Base-by-base conservation (phyloP, 352 stramenopile species). In the Phytophthora pini region DNA sequence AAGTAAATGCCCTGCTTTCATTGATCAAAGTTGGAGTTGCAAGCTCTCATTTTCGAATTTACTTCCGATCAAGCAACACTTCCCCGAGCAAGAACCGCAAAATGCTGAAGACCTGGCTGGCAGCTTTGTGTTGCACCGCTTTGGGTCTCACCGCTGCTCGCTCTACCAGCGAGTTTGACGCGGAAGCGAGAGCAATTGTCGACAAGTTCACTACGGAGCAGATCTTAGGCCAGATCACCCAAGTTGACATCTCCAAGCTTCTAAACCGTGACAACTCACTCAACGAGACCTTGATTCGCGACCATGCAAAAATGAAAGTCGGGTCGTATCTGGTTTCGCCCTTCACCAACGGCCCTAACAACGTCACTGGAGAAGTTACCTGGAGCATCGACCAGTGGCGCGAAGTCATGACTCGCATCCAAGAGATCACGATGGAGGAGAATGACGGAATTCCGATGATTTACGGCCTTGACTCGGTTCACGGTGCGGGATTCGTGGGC, bases 251-350 rank as follows among this genome's bases (percentile, higher is more conserved):
- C 38, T 77, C 68, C 40, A 68, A 80, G 7, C 65, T 97, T 5
- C 51, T 94, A 22, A 68, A 77, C 29, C 27, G 68, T 4, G 68
- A 92, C 50, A 56, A 63, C 32, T 76, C 67, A 6, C 56, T 89
- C 15, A 79, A 90, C 29, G 58, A 73, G 38, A 73, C 73, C 12
- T 56, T 78, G 15, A 65, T 94, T 12, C 70, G 72, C 29, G 46
- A 79, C 10, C 85, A 86, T 47, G 85, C 85, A 7, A 67, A 82
- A 51, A 62, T 89, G n/a, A 84, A 91, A 22, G 70, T 96, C 47
- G 90, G 90, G 7, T 95, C 84, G 20, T 89, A 95, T 43, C 64
- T 97, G 13, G 94, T 94, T 56, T 76, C 74, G 8, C 75, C 82
- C 20, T 58, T 52, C 20, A 50, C 41, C 40, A 61, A 44, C 15